These are phyloP conservation scores for Colletotrichum tabaci DNA, from an alignment of 2,329 filamentous ascomycete genomes.

Conservation along the genomic window DNA sequence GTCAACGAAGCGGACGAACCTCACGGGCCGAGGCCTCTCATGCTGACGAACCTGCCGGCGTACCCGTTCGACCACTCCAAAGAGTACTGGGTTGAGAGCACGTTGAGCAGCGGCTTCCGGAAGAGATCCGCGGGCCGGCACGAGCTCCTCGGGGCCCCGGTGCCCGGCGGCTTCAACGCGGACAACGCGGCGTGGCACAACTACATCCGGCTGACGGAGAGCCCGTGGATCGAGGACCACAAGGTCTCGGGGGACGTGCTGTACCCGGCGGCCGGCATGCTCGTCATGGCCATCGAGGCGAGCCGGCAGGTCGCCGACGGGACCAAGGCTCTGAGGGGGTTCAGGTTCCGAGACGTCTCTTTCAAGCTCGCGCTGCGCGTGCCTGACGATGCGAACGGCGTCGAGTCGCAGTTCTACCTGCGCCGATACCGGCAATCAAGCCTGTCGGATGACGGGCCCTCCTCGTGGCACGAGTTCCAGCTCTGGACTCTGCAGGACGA, in stretches of 20 bases:
- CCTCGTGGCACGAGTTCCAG: constrained; percentile 46
- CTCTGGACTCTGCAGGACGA: constrained; percentile 44
- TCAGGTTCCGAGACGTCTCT: constrained; percentile 45
- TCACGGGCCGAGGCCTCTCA: constrained; percentile 27
- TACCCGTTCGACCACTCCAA: constrained; percentile 46
- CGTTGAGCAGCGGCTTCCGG: constrained; percentile 31
- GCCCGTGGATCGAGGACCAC: constrained; percentile 65
- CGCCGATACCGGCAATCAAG: constrained; percentile 42
- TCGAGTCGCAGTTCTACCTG: constrained; percentile 44
- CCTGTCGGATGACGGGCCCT: constrained; percentile 18
- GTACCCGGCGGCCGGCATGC: constrained; percentile 55
- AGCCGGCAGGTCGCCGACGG: constrained; percentile 37
- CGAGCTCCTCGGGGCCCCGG: constrained; percentile 42
- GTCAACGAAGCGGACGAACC: constrained; percentile 40
- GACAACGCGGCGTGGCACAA: constrained; percentile 40
- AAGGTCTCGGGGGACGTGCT: constrained; percentile 60
- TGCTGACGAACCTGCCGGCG: constrained; percentile 43
- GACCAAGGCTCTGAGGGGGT: constrained; percentile 21
- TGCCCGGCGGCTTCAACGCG: constrained; percentile 34
- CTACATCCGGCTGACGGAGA: constrained; percentile 48
- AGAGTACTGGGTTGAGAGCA: constrained; percentile 46
- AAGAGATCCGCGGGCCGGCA: constrained; percentile 24
- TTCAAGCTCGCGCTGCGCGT: constrained; percentile 45
- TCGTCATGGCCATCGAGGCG: constrained; percentile 49
- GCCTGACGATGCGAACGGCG: constrained; percentile 32